Evolutionary conservation across 345 rosid genomes (phyloP).

Genomic region (Syzygium oleosum): DNA sequence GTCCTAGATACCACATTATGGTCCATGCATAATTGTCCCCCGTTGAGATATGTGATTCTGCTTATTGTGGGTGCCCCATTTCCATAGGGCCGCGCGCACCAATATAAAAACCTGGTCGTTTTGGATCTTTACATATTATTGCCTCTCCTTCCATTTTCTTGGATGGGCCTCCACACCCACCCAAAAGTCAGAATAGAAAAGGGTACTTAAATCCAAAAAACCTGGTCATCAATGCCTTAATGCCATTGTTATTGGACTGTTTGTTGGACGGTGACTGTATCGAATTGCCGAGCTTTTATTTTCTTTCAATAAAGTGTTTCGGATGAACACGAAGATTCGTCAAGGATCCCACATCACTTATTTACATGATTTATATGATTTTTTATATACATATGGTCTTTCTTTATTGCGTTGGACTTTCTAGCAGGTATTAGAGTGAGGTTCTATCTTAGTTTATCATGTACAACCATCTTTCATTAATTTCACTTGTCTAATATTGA

Average conservation of each 20-base stretch:
- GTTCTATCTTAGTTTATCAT: not conserved
- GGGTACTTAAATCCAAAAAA: not conserved
- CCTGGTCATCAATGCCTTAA: not conserved
- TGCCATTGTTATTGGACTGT: not conserved
- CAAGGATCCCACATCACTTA: not conserved
- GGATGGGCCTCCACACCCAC: not conserved
- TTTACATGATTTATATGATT: not conserved
- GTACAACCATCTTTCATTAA: not conserved
- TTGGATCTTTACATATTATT: not conserved
- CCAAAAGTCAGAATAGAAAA: not conserved
- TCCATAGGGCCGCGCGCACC: not conserved
- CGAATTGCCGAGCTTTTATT: not conserved
- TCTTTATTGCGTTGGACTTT: not conserved
- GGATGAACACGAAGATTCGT: not conserved
- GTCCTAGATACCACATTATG: not conserved
- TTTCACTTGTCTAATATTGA: not conserved
- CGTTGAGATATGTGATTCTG: not conserved
- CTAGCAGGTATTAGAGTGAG: not conserved
- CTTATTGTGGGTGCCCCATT: not conserved
- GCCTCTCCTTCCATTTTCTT: not conserved
- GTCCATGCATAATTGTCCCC: not conserved
- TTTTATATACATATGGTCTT: no score
- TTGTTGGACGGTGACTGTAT: not conserved
- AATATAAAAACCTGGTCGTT: not conserved
- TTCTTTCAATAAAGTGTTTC: not conserved